Evolutionary conservation across 192 early-diverging fungal genomes (phyloP).

Genomic region (Rhizoclosmatium sp.): DNA sequence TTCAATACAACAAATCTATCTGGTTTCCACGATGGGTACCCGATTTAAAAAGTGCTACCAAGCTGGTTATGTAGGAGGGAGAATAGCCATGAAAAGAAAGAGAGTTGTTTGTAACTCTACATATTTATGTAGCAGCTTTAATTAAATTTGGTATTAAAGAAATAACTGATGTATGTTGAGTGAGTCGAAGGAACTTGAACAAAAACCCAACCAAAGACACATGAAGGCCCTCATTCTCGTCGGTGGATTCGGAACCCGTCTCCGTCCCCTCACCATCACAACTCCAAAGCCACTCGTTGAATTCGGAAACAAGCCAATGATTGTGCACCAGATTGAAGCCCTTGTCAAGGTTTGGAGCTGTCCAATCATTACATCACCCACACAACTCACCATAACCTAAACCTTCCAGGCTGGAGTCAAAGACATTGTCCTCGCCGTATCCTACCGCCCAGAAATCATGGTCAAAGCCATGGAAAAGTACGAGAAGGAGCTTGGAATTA

Average conservation of each 20-base stretch:
- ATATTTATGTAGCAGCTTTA: too few relatives aligned
- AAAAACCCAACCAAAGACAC: constrained; percentile 1
- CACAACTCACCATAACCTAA: not conserved
- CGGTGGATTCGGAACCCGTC: constrained; percentile 93
- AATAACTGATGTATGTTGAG: too few relatives aligned
- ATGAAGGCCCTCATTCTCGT: constrained; percentile 75
- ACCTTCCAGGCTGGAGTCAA: constrained; percentile 88
- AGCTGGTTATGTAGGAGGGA: too few relatives aligned
- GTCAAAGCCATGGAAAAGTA: constrained; percentile 91
- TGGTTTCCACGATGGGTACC: too few relatives aligned
- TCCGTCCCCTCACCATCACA: constrained; percentile 96
- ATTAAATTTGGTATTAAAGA: too few relatives aligned
- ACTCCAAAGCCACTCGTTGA: constrained; percentile 98
- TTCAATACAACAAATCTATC: too few relatives aligned
- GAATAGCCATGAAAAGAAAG: too few relatives aligned
- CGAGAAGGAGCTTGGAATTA: constrained; percentile 74
- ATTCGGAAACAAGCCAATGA: constrained; percentile 98
- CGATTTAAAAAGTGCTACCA: too few relatives aligned
- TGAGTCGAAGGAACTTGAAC: not conserved
- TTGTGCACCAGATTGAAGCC: constrained; percentile 97
- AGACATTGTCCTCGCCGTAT: constrained; percentile 98
- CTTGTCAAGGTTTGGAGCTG: constrained; percentile 80
- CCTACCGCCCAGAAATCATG: constrained; percentile 99
- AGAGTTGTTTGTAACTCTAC: too few relatives aligned
- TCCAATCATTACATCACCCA: not conserved